phyloP scores from a whole-genome alignment of 2,329 filamentous ascomycete species.

The Aspergillus pseudoviridinutans region DNA sequence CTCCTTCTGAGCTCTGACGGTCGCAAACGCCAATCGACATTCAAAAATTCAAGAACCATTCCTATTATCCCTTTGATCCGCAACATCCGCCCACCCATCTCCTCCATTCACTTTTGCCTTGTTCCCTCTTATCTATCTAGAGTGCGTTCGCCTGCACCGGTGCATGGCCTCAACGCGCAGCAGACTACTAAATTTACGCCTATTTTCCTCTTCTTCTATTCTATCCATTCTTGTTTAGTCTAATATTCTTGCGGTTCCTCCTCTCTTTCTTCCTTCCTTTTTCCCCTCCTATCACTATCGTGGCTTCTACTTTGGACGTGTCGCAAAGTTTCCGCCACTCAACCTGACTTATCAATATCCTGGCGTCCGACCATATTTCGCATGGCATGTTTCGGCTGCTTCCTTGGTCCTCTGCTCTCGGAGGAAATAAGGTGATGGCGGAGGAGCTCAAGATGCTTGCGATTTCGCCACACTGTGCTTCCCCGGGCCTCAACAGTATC shows the following conservation, averaged over 20 bases:
- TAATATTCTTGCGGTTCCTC: not conserved
- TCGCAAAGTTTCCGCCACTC: constrained; percentile 10
- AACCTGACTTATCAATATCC: constrained; percentile 3
- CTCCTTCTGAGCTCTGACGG: constrained; percentile 10
- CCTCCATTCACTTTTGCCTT: constrained; percentile 9
- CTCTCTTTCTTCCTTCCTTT: not conserved
- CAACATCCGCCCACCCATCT: constrained; percentile 12
- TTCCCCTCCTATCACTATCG: not conserved
- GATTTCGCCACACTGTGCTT: constrained; percentile 31
- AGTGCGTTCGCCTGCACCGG: constrained; percentile 22
- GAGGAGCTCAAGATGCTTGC: constrained; percentile 44
- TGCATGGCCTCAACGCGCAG: constrained; percentile 11
- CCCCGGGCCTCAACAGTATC: constrained; percentile 25
- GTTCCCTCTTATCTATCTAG: constrained; percentile 10
- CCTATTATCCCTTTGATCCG: constrained; percentile 8
- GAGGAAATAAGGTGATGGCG: constrained; percentile 44
- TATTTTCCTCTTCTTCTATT: not conserved
- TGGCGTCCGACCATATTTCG: constrained; percentile 25
- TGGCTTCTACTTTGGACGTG: constrained; percentile 7
- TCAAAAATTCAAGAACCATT: not conserved
- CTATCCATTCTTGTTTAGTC: constrained; percentile 1
- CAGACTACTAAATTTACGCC: constrained; percentile 2
- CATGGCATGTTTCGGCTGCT: constrained; percentile 49
- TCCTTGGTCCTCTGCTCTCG: constrained; percentile 43
- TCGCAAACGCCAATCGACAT: constrained; percentile 15